phyloP scores from a whole-genome alignment of 768 basidiomycete genomes.

The Naganishia onofrii region DNA sequence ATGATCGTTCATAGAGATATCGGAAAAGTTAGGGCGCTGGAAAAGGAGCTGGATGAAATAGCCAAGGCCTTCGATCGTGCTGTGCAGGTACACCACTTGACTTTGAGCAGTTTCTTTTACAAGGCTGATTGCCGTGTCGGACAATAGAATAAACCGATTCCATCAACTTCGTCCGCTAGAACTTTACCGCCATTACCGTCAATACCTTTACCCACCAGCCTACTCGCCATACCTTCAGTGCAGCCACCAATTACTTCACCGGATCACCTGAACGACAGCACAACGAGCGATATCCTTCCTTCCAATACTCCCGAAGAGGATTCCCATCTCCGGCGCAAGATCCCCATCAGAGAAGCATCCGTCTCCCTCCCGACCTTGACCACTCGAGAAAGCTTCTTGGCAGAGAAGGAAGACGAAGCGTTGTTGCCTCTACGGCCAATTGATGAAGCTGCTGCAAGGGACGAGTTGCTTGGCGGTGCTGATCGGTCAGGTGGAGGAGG shows the following conservation, averaged over 20 bases:
- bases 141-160: constrained; percentile 4
- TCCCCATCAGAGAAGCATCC: constrained; percentile 3
- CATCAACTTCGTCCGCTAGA: not conserved
- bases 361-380: constrained; percentile 25
- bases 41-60: constrained; percentile 8
- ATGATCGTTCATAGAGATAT: not conserved
- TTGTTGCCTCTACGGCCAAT: constrained; percentile 24
- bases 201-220: constrained; percentile 11
- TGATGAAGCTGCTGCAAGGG: constrained; percentile 27
- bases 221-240: not conserved
- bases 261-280: not conserved
- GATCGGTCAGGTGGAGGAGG: constrained; percentile 1
- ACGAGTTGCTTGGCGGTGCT: constrained; percentile 36
- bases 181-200: constrained; percentile 10
- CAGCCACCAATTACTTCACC: not conserved
- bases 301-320: not conserved
- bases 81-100: not conserved
- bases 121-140: not conserved
- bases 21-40: constrained; percentile 14
- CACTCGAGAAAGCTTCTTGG: constrained; percentile 21
- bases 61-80: constrained; percentile 5
- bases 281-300: not conserved
- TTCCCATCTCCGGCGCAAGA: constrained; percentile 8
- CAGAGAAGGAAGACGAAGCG: constrained; percentile 29
- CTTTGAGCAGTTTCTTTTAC: not conserved